phyloP scores from a whole-genome alignment of 768 basidiomycete species.

The Russula griseocarnosa region DNA sequence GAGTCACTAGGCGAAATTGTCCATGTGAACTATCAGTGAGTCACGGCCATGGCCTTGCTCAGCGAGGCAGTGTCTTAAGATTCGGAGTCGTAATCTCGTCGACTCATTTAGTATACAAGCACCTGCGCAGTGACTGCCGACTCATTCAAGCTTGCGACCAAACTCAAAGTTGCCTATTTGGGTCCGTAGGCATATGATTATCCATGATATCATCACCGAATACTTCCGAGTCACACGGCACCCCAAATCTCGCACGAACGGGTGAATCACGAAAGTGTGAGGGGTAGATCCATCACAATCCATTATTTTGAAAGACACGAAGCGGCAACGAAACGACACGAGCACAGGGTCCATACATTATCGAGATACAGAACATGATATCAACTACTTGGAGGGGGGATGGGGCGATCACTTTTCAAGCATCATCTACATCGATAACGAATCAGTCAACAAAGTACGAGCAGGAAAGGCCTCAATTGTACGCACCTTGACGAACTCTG shows the following conservation, averaged over 20 bases:
- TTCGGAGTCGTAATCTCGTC: no score
- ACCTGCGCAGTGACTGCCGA: no score
- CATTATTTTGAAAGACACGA: background rate
- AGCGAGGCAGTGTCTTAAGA: no score
- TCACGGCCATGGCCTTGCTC: no score
- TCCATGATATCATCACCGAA: background rate
- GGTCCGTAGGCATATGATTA: no score
- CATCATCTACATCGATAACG: constrained; percentile 55
- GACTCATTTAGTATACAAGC: no score
- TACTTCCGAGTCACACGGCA: background rate
- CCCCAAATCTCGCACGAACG: background rate
- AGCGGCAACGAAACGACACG: constrained; percentile 3
- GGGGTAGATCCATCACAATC: background rate
- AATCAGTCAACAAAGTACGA: constrained; percentile 12
- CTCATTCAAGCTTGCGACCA: no score
- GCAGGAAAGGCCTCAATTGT: constrained; percentile 10
- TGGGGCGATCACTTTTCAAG: constrained; percentile 51
- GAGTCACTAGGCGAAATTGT: no score
- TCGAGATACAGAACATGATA: constrained; percentile 23
- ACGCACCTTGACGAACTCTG: constrained; percentile 74
- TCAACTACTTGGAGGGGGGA: constrained; percentile 4
- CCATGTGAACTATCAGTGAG: no score
- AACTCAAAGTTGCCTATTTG: no score
- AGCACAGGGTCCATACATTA: constrained; percentile 13
- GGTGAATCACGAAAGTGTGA: background rate